These are phyloP conservation scores for Ramicandelaber brevisporus DNA, from an alignment of 192 early-diverging fungal species.

Conservation along the genomic window DNA sequence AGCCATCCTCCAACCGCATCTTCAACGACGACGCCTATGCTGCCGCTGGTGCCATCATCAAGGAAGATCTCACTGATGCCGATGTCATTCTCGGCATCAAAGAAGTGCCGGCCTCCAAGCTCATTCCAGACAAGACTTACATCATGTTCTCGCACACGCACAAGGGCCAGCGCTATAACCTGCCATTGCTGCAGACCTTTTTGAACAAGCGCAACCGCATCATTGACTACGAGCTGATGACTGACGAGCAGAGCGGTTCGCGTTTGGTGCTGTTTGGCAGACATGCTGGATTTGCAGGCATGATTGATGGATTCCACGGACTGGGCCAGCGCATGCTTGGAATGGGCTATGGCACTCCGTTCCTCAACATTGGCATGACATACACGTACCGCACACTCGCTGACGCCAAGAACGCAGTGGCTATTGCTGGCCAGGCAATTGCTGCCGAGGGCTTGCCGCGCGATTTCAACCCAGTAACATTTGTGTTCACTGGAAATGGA, in stretches of 20 bases:
- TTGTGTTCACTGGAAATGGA: constrained; percentile 76
- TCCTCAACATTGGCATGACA: constrained; percentile 54
- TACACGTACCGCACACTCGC: constrained; percentile 42
- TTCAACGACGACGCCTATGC: constrained; percentile 62
- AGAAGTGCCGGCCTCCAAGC: constrained; percentile 61
- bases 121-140: constrained; percentile 78
- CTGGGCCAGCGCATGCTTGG: constrained; percentile 78
- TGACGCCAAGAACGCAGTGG: constrained; percentile 26
- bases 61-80: constrained; percentile 66
- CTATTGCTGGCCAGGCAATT: constrained; percentile 51
- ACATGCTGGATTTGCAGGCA: constrained; percentile 84
- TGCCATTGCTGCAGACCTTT: constrained; percentile 64
- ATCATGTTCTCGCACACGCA: constrained; percentile 92
- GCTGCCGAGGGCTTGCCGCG: constrained; percentile 66
- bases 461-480: constrained; percentile 68
- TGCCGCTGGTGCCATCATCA: constrained; percentile 58
- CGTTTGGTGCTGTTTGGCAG: constrained; percentile 80
- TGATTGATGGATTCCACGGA: constrained; percentile 80
- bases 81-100: constrained; percentile 93
- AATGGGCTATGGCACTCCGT: constrained; percentile 81
- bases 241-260: constrained; percentile 30
- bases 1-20: constrained; percentile 81
- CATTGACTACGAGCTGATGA: constrained; percentile 92
- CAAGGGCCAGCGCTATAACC: constrained; percentile 89
- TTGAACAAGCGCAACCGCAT: constrained; percentile 78